These are phyloP conservation scores for Phlebiopsis flavidoalba DNA, from an alignment of 768 basidiomycete species.

Conservation along the genomic window DNA sequence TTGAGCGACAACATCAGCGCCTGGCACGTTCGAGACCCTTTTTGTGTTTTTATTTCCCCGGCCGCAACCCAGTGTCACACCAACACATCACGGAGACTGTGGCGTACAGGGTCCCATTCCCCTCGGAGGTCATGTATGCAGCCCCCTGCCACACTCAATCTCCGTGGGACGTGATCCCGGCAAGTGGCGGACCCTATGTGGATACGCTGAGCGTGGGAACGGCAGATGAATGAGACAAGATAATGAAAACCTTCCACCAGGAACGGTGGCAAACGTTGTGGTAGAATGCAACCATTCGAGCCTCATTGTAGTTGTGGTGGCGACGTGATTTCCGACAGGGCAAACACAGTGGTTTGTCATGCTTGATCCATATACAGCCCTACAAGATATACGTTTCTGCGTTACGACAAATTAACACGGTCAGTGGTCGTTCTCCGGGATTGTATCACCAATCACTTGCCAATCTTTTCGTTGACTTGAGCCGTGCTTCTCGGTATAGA, in stretches of 20 bases:
- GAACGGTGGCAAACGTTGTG: background rate
- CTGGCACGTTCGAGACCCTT: background rate
- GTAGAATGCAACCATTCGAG: background rate
- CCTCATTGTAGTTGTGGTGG: background rate
- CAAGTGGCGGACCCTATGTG: background rate
- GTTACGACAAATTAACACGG: too few relatives aligned
- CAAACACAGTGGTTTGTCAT: background rate
- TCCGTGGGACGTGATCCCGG: background rate
- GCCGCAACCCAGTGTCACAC: background rate
- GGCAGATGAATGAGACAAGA: too few relatives aligned
- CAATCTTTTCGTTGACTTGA: too few relatives aligned
- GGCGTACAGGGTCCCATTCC: background rate
- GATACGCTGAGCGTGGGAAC: background rate
- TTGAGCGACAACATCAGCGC: background rate
- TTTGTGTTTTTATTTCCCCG: background rate
- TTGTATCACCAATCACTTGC: too few relatives aligned
- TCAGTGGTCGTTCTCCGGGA: too few relatives aligned
- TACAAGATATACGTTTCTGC: too few relatives aligned
- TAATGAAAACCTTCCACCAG: background rate
- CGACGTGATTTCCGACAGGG: background rate
- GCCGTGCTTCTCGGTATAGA: background rate
- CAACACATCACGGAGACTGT: background rate
- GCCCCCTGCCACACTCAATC: background rate
- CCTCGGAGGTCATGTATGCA: background rate
- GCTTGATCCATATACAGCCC: too few relatives aligned